Conservation (phyloP, 257 asterid species). For the Lycium ferocissimum region DNA sequence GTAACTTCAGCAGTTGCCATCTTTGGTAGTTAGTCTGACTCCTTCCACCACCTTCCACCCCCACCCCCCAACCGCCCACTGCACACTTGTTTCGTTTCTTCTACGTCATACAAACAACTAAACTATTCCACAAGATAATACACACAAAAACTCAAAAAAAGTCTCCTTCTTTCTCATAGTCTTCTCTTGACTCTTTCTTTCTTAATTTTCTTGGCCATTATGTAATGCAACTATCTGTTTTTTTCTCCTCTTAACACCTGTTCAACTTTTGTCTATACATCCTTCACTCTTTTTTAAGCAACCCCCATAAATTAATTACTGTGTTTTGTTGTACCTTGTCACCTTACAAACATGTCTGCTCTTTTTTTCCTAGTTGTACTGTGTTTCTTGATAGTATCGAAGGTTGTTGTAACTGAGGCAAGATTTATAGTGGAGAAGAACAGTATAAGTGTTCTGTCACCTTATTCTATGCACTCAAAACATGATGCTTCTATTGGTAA, state of each 20-base stretch:
- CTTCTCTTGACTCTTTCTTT: slow-evolving; percentile 27
- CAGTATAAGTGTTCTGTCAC: slow-evolving; percentile 74
- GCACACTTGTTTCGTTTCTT: slow-evolving; percentile 38
- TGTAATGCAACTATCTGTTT: slow-evolving; percentile 28
- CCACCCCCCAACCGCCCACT: neutral
- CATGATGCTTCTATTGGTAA: slow-evolving; percentile 93
- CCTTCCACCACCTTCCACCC: slow-evolving; percentile 31
- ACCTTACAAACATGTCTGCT: neutral
- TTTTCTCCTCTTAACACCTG: slow-evolving; percentile 34
- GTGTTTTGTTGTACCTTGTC: neutral
- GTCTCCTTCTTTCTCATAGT: slow-evolving; percentile 39
- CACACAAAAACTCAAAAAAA: slow-evolving; percentile 31
- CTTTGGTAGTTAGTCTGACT: slow-evolving; percentile 33
- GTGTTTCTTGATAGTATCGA: slow-evolving; percentile 33
- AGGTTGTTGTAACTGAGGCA: slow-evolving; percentile 32
- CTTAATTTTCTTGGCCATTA: neutral
- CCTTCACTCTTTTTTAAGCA: neutral
- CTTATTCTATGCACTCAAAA: slow-evolving; percentile 55
- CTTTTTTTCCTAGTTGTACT: slow-evolving; percentile 4
- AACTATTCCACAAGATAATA: neutral
- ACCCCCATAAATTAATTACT: neutral
- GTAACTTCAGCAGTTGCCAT: slow-evolving; percentile 34
- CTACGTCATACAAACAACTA: slow-evolving; percentile 47
- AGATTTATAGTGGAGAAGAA: slow-evolving; percentile 84
- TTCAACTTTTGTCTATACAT: slow-evolving; percentile 28